Evolutionary conservation across 108 stramenopile species (phyloP).

Genomic region (Pseudonitzschia pungens): DNA sequence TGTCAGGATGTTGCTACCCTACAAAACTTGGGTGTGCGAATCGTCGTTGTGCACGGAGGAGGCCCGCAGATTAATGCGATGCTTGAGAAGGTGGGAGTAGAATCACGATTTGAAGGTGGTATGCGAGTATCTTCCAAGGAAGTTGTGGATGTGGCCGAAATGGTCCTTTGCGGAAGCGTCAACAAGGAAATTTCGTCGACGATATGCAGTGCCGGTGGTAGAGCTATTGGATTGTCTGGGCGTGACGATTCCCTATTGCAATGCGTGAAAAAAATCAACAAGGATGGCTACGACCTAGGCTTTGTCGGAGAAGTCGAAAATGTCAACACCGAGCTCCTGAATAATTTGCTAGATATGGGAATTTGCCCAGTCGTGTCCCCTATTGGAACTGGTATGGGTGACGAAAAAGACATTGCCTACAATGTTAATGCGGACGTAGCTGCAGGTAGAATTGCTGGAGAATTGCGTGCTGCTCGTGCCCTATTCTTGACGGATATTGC

Average conservation of each 20-base stretch:
- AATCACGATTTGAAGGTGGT: slow-evolving; percentile 84
- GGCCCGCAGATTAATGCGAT: slow-evolving; percentile 91
- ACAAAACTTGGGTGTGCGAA: slow-evolving; percentile 81
- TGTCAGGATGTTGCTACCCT: slow-evolving; percentile 82
- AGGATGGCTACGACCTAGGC: slow-evolving; percentile 77
- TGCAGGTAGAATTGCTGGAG: slow-evolving; percentile 93
- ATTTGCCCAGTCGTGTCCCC: slow-evolving; percentile 94
- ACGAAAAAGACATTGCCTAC: slow-evolving; percentile 72
- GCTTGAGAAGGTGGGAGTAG: slow-evolving; percentile 82
- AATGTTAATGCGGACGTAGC: slow-evolving; percentile 99
- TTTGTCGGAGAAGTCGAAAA: slow-evolving; percentile 87
- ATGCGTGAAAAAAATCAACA: slow-evolving; percentile 66
- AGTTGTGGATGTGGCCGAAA: slow-evolving; percentile 94
- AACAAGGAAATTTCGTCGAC: slow-evolving; percentile 89
- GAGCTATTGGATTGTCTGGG: slow-evolving; percentile 88
- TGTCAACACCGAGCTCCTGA: slow-evolving; percentile 82
- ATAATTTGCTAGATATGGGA: slow-evolving; percentile 71
- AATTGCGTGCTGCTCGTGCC: slow-evolving; percentile 80
- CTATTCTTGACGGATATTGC: slow-evolving; percentile 97
- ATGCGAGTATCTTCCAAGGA: slow-evolving; percentile 85
- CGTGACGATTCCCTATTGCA: slow-evolving; percentile 88
- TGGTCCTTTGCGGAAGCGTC: slow-evolving; percentile 94
- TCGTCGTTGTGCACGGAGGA: slow-evolving; percentile 94
- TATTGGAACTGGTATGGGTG: slow-evolving; percentile 86
- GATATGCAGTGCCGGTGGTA: slow-evolving; percentile 81